A percentile compares a stretch with the other conserved stretches of the same genome.
phyloP scores from a whole-genome alignment of 768 basidiomycete species.

The Pholiota molesta region DNA sequence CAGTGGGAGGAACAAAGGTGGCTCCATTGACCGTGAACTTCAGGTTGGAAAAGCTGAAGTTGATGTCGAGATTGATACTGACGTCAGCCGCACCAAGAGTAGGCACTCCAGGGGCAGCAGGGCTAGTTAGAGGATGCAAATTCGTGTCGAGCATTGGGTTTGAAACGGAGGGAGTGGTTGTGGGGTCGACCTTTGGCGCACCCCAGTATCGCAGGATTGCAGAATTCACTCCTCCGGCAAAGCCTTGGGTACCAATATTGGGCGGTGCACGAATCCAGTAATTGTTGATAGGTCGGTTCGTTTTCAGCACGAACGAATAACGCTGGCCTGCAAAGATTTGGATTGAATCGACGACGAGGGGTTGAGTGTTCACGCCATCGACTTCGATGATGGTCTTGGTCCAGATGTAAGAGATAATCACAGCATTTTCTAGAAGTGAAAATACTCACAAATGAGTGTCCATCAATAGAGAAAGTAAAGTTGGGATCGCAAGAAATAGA shows the following conservation, averaged over 20 bases:
- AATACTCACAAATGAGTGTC: constrained; percentile 36
- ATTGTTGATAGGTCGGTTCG: constrained; percentile 33
- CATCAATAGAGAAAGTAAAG: constrained; percentile 47
- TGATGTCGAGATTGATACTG: constrained; percentile 21
- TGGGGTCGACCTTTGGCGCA: constrained; percentile 33
- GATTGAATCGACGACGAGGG: constrained; percentile 41
- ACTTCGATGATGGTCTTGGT: constrained; percentile 38
- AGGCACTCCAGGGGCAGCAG: constrained; percentile 25
- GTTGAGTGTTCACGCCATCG: constrained; percentile 42
- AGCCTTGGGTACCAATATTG: constrained; percentile 22
- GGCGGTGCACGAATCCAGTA: constrained; percentile 49
- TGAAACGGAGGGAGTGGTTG: constrained; percentile 8
- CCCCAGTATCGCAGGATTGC: constrained; percentile 48
- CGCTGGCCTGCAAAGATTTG: constrained; percentile 50
- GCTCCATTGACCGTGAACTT: constrained; percentile 34
- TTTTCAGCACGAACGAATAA: constrained; percentile 47
- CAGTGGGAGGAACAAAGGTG: constrained; percentile 36
- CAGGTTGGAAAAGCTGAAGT: constrained; percentile 10
- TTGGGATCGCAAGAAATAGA: constrained; percentile 47
- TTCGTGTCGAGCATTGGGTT: constrained; percentile 24
- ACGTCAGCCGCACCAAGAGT: constrained; percentile 23
- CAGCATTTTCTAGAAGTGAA: neutral
- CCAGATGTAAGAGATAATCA: neutral
- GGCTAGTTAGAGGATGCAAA: constrained; percentile 23
- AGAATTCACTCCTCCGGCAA: constrained; percentile 33